Conservation (phyloP, 768 basidiomycete species). For the Podaxis sp. region DNA sequence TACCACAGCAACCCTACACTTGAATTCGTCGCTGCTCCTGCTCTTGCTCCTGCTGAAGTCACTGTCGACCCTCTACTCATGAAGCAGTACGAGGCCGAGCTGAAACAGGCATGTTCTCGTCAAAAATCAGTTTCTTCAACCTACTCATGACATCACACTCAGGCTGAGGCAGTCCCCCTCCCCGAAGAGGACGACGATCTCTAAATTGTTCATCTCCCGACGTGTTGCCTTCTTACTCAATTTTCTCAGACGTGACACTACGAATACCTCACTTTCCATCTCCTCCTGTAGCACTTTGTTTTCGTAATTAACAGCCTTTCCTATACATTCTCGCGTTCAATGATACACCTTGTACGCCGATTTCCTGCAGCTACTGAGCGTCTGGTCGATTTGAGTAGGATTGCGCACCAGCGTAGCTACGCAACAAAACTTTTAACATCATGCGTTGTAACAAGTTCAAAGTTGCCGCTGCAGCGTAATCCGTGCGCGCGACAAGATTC, state of each 20-base stretch:
- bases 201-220: conserved; percentile 33
- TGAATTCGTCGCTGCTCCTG: conserved; percentile 96
- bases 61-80: conserved; percentile 78
- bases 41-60: conserved; percentile 93
- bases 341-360: neutral
- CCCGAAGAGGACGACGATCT: conserved; percentile 97
- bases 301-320: conserved; percentile 21
- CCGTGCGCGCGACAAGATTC: conserved; percentile 1
- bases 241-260: conserved; percentile 26
- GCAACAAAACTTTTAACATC: conserved; percentile 3
- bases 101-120: conserved; percentile 53
- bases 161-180: conserved; percentile 92
- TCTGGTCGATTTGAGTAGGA: neutral
- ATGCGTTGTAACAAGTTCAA: conserved; percentile 6
- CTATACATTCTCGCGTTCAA: conserved; percentile 12
- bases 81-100: conserved; percentile 74
- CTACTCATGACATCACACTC: neutral
- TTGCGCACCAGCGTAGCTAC: neutral
- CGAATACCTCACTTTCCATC: conserved; percentile 24
- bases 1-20: conserved; percentile 70
- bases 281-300: conserved; percentile 16
- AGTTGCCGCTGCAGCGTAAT: neutral
- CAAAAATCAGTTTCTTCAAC: conserved; percentile 5
- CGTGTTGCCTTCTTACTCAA: conserved; percentile 19
- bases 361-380: too few relatives aligned